Conservation (phyloP, 2,329 filamentous ascomycete genomes). For the Xylariaceae sp. region DNA sequence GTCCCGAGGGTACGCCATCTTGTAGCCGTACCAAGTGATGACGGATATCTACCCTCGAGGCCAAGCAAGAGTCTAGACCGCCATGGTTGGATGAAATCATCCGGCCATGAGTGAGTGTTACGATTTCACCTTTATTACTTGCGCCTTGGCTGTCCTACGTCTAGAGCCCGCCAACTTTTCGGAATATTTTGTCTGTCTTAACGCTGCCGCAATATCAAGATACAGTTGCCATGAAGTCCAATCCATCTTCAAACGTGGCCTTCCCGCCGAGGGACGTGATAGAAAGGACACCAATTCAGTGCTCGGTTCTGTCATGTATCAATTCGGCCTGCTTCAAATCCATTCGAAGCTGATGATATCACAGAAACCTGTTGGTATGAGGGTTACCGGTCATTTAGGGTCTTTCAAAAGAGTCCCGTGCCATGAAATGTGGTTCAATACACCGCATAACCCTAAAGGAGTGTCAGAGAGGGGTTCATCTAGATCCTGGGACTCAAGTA, state of each 20-base stretch:
- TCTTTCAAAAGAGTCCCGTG: not conserved
- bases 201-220: not conserved
- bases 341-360: not conserved
- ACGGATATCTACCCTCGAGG: not conserved
- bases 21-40: not conserved
- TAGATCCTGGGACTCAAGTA: not conserved
- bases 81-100: not conserved
- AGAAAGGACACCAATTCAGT: not conserved
- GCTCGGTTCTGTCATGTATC: too few species aligned
- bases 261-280: not conserved
- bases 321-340: not conserved
- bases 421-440: slow-evolving; percentile 5
- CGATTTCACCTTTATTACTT: not conserved
- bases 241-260: not conserved
- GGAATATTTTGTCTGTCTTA: not conserved
- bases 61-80: not conserved
- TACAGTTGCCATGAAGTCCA: not conserved
- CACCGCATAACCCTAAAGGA: slow-evolving; percentile 17
- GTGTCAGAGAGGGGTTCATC: not conserved
- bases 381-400: too few species aligned
- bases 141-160: not conserved
- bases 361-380: not conserved
- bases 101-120: not conserved
- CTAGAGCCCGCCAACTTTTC: not conserved
- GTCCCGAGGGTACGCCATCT: not conserved